These are phyloP conservation scores for Lagenidium giganteum DNA, from an alignment of 352 stramenopile species.

Conservation along the genomic window DNA sequence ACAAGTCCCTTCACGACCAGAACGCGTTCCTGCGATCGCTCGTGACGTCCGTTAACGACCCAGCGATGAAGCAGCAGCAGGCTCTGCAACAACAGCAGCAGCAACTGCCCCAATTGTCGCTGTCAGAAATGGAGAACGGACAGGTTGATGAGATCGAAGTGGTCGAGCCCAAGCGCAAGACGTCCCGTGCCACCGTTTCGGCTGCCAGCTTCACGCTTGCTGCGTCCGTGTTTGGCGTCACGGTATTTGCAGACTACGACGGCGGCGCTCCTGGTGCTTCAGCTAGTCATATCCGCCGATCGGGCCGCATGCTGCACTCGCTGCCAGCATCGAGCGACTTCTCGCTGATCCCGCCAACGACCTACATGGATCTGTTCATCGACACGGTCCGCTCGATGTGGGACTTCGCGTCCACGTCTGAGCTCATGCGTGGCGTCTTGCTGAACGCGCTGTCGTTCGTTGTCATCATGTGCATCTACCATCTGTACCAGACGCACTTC, in stretches of 20 bases:
- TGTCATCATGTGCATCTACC: conserved; percentile 57
- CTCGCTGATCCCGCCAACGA: conserved; percentile 24
- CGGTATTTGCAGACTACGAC: conserved; percentile 56
- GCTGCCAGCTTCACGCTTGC: conserved; percentile 59
- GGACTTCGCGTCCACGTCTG: conserved; percentile 48
- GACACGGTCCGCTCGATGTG: conserved; percentile 33
- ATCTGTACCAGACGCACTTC: conserved; percentile 39
- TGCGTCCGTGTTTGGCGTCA: conserved; percentile 76
- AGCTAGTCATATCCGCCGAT: conserved; percentile 38
- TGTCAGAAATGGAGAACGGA: conserved; percentile 25
- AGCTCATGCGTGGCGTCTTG: conserved; percentile 57
- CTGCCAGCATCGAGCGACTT: conserved; percentile 24
- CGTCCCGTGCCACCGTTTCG: conserved; percentile 29
- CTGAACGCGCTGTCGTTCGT: conserved; percentile 72
- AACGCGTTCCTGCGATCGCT: conserved; percentile 74
- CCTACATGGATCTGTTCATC: conserved; percentile 25
- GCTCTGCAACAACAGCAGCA: conserved; percentile 17
- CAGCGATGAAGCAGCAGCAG: conserved; percentile 17
- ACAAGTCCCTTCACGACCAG: conserved; percentile 76
- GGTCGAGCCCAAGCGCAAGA: conserved; percentile 22
- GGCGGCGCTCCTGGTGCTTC: conserved; percentile 21
- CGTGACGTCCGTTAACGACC: conserved; percentile 43
- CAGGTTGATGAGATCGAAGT: conserved; percentile 25
- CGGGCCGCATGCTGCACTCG: conserved; percentile 61
- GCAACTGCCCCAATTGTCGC: conserved; percentile 16